phyloP scores from a whole-genome alignment of 208 protist species.

The Leishmania turanica region DNA sequence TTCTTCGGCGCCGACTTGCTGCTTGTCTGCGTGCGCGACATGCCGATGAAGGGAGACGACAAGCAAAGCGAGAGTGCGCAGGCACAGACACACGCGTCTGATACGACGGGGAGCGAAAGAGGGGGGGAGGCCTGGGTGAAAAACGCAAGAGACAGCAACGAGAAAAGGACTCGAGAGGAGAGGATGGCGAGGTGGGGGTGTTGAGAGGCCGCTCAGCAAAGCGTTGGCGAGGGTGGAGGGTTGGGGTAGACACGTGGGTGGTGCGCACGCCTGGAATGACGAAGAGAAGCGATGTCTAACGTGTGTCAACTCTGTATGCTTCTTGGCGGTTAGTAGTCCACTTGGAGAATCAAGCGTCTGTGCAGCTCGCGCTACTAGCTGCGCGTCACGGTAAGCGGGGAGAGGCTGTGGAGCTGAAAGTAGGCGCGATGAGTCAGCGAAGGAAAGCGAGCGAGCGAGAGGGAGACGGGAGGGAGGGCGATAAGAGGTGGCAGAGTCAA shows the following conservation, averaged over 20 bases:
- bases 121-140: not conserved
- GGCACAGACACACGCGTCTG: too few species aligned
- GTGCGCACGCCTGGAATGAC: not conserved
- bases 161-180: not conserved
- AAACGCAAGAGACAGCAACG: not conserved
- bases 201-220: not conserved
- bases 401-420: not conserved
- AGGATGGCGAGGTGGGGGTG: not conserved
- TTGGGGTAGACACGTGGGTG: not conserved
- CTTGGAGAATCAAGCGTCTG: not conserved
- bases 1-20: conserved; percentile 78
- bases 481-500: not conserved
- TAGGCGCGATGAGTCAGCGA: not conserved
- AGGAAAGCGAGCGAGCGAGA: not conserved
- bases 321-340: not conserved
- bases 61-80: not conserved
- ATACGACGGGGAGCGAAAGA: not conserved
- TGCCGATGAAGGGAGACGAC: conserved; percentile 13
- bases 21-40: conserved; percentile 46
- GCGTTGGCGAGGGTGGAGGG: not conserved
- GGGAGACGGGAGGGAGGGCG: not conserved
- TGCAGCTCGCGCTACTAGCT: not conserved
- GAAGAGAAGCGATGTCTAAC: not conserved
- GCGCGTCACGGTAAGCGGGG: not conserved
- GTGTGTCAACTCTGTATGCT: not conserved